These are phyloP conservation scores for Pestalotiopsis sp. DNA, from an alignment of 2,329 filamentous ascomycete species.

Conservation along the genomic window DNA sequence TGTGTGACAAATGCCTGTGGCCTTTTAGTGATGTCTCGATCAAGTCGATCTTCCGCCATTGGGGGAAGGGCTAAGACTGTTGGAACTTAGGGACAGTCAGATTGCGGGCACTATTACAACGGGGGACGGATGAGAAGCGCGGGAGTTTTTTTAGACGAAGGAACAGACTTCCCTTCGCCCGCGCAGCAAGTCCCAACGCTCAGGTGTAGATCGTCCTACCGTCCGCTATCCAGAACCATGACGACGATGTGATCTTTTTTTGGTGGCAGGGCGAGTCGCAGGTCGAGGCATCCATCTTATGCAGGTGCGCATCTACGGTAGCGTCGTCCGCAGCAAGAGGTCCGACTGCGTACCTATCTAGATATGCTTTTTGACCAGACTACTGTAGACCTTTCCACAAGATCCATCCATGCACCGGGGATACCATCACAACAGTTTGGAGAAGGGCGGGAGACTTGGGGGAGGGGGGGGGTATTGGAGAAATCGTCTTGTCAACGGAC, in stretches of 20 bases:
- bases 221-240: background rate
- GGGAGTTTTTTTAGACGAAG: background rate
- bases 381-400: background rate
- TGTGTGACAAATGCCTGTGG: background rate
- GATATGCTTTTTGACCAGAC: background rate
- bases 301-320: background rate
- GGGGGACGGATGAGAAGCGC: background rate
- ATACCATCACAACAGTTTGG: background rate
- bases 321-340: background rate
- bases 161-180: background rate
- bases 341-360: background rate
- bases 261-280: background rate
- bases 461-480: too few relatives aligned
- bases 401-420: background rate
- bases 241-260: background rate
- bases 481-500: background rate
- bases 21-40: background rate
- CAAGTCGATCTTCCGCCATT: background rate
- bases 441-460: background rate
- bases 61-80: background rate
- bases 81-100: background rate
- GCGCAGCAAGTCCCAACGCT: background rate
- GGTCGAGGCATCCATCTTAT: background rate
- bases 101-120: background rate
- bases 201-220: background rate